phyloP scores from a whole-genome alignment of 768 basidiomycete species.

The Calocybe indica region DNA sequence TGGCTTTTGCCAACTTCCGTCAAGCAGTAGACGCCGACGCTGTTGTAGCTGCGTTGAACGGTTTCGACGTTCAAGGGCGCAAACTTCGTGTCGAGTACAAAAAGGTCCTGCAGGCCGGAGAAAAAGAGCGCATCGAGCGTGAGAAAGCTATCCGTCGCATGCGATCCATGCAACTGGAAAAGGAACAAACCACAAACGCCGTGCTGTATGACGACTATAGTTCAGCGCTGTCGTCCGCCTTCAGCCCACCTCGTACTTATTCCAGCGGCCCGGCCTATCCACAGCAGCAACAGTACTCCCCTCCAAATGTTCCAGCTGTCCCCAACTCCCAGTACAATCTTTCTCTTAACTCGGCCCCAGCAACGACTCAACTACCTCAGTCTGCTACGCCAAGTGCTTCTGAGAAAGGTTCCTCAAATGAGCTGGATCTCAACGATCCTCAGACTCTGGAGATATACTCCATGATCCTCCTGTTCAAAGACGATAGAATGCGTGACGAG shows the following conservation, averaged over 20 bases:
- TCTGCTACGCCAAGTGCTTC: conserved; percentile 58
- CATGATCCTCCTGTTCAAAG: conserved; percentile 93
- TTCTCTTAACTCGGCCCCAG: conserved; percentile 44
- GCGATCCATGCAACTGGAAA: conserved; percentile 94
- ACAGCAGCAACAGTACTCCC: conserved; percentile 57
- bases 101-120: conserved; percentile 97
- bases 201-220: conserved; percentile 74
- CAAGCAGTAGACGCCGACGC: conserved; percentile 88
- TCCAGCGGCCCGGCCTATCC: conserved; percentile 58
- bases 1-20: conserved; percentile 98
- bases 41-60: conserved; percentile 93
- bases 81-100: conserved; percentile 99
- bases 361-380: conserved; percentile 47
- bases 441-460: conserved; percentile 97
- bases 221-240: conserved; percentile 49
- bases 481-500: conserved; percentile 95
- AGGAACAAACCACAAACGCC: conserved; percentile 54
- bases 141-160: conserved; percentile 98
- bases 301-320: conserved; percentile 47
- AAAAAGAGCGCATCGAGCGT: conserved; percentile 97
- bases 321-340: conserved; percentile 38
- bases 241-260: conserved; percentile 71
- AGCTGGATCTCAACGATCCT: conserved; percentile 94
- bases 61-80: conserved; percentile 93
- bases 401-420: conserved; percentile 57